Base-by-base conservation (phyloP, 1,284 basidiomycete genomes). In the Sporisorium graminicola region DNA sequence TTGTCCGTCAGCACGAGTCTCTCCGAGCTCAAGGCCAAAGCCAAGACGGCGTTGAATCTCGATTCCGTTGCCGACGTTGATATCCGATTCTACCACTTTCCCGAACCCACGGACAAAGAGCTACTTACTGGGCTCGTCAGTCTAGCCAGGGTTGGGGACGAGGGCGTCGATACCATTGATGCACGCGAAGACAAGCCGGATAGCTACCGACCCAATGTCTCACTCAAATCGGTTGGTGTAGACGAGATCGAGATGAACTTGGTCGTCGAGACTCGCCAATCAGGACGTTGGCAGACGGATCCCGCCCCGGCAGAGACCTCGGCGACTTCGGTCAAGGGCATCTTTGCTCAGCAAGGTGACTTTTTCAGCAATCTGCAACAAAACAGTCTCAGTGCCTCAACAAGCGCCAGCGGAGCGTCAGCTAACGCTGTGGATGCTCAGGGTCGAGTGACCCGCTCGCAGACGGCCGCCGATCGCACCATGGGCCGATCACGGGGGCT, bases 401-500 rank as follows among this genome's bases (percentile, higher is more conserved):
- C 72, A 9, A 40, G 54, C 52, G 55, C 55, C 16, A 47, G 31
- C 20, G 61, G 40, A 12, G 20, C 58, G 10, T 22, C 58, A 16
- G 52, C 24, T 27, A 46, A 43, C 13, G 24, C 56, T 24, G 50
- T 35, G 26, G 66, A 71, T 24, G 49, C 58, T 35, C 63, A 61
- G 51, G 68, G 74, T 67, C 53, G 78, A 85, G 27, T 79, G 26
- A 79, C 77, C n/a, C 67, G 78, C 12, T 78, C 79, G 9, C 72
- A 76, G 49, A 66, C 74, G 5, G 75, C 62, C 10, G 16, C n/a
- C 13, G 82, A 79, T 56, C 60, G 75, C 60, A 73, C 26, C 61
- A 70, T 55, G 58, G 79, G 52, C 65, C 77, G 62, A 76, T 82
- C 68, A 68, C 79, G 91, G 26, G 94, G 94, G 1, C 92, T 93